Conservation (phyloP, 768 basidiomycete species). For the Brasilioporus rufonigricans region DNA sequence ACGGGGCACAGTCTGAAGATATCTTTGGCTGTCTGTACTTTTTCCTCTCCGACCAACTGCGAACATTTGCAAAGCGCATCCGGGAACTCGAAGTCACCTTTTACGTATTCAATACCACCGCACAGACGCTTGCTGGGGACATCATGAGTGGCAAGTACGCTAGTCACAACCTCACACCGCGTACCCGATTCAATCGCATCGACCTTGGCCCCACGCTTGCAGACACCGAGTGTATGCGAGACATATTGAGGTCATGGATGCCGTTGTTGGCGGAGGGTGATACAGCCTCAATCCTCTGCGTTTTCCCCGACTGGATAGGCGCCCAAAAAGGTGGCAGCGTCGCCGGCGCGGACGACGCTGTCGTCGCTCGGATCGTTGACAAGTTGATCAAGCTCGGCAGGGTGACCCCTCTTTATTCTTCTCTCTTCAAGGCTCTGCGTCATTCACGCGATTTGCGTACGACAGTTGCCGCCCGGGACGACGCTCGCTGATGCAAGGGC, state of each 20-base stretch:
- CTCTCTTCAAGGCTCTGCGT: neutral
- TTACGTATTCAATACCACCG: constrained; percentile 33
- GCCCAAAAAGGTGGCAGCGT: constrained; percentile 9
- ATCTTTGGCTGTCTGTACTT: constrained; percentile 50
- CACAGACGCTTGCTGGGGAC: constrained; percentile 38
- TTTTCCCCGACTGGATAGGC: constrained; percentile 42
- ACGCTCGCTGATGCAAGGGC: constrained; percentile 1
- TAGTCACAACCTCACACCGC: constrained; percentile 23
- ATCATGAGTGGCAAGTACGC: constrained; percentile 26
- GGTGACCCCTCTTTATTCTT: constrained; percentile 8
- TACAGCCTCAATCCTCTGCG: constrained; percentile 37
- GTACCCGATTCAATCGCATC: constrained; percentile 41
- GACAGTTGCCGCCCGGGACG: constrained; percentile 16
- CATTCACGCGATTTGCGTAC: neutral
- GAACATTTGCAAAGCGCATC: constrained; percentile 37
- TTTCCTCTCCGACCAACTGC: constrained; percentile 39
- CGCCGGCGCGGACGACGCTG: constrained; percentile 10
- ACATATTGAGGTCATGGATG: constrained; percentile 35
- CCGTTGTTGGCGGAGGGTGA: constrained; percentile 32
- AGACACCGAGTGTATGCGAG: constrained; percentile 30
- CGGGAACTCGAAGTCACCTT: constrained; percentile 37
- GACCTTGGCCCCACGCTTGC: constrained; percentile 41
- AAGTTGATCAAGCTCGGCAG: constrained; percentile 17
- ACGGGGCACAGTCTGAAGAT: constrained; percentile 40
- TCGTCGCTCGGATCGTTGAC: constrained; percentile 12